These are phyloP conservation scores for Penicillium olsonii DNA, from an alignment of 2,329 filamentous ascomycete species.

Conservation along the genomic window DNA sequence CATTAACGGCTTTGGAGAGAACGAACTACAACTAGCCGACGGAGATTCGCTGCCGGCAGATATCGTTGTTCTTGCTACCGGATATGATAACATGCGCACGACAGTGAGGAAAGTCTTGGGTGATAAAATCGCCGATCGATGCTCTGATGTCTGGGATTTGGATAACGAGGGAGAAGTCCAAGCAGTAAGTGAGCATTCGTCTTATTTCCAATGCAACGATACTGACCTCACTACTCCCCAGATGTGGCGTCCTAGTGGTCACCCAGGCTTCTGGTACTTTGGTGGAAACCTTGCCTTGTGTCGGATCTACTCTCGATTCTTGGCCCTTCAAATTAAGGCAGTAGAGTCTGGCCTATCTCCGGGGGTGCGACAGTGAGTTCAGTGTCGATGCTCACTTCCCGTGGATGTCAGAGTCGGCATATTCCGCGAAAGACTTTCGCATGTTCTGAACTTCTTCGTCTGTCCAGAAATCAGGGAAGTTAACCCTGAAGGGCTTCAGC, in stretches of 20 bases:
- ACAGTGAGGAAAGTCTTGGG: slow-evolving; percentile 64
- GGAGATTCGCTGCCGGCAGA: slow-evolving; percentile 61
- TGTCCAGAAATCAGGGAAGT: no score
- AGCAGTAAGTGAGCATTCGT: slow-evolving; percentile 34
- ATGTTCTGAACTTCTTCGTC: no score
- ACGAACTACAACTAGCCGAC: slow-evolving; percentile 54
- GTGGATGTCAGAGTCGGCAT: no score
- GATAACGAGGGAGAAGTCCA: slow-evolving; percentile 58
- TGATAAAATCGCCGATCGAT: slow-evolving; percentile 59
- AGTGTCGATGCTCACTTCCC: background rate
- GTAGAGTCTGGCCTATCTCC: slow-evolving; percentile 41
- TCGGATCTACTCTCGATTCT: slow-evolving; percentile 58
- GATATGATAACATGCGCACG: slow-evolving; percentile 68
- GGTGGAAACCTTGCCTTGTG: slow-evolving; percentile 66
- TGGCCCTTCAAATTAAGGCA: slow-evolving; percentile 55
- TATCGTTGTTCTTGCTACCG: slow-evolving; percentile 64
- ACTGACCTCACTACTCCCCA: slow-evolving; percentile 4
- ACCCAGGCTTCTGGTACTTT: slow-evolving; percentile 67
- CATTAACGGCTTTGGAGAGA: slow-evolving; percentile 53
- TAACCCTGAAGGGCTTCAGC: no score
- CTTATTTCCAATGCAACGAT: background rate
- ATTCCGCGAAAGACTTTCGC: no score
- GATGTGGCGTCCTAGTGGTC: slow-evolving; percentile 60
- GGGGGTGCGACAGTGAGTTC: slow-evolving; percentile 7
- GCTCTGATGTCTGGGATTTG: slow-evolving; percentile 63